A percentile compares a stretch with the other conserved stretches of the same genome.
These are phyloP conservation scores for Trichomonas gallinae DNA, from an alignment of 208 protist genomes.

Conservation along the genomic window DNA sequence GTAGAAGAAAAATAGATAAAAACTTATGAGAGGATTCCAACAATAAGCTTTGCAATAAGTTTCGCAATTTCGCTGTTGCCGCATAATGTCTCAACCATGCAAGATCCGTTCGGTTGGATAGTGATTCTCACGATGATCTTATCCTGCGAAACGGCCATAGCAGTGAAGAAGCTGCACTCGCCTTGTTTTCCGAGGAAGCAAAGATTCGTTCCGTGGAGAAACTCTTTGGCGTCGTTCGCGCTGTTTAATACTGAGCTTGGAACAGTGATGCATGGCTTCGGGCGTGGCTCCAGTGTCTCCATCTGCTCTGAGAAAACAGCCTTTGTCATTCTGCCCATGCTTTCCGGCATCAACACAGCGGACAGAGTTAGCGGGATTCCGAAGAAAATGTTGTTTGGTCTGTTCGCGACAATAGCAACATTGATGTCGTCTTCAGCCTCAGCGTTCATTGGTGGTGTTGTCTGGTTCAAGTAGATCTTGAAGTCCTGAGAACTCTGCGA, in stretches of 20 bases:
- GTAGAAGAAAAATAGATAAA: too few relatives aligned
- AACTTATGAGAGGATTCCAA: not conserved
- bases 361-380: not conserved
- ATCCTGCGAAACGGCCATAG: not conserved
- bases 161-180: not conserved
- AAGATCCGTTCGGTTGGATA: not conserved
- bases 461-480: not conserved
- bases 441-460: not conserved
- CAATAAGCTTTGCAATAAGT: not conserved
- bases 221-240: not conserved
- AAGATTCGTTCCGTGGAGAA: not conserved
- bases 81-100: not conserved
- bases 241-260: not conserved
- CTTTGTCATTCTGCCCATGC: not conserved
- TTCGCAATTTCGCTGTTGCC: not conserved
- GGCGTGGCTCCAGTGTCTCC: not conserved
- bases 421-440: not conserved
- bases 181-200: not conserved
- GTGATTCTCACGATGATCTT: not conserved
- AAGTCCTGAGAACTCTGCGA: not conserved
- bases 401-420: not conserved
- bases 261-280: not conserved
- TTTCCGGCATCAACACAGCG: not conserved
- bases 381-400: not conserved
- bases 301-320: not conserved